Base-by-base conservation (phyloP, 768 basidiomycete genomes). In the Boletus speciosus region DNA sequence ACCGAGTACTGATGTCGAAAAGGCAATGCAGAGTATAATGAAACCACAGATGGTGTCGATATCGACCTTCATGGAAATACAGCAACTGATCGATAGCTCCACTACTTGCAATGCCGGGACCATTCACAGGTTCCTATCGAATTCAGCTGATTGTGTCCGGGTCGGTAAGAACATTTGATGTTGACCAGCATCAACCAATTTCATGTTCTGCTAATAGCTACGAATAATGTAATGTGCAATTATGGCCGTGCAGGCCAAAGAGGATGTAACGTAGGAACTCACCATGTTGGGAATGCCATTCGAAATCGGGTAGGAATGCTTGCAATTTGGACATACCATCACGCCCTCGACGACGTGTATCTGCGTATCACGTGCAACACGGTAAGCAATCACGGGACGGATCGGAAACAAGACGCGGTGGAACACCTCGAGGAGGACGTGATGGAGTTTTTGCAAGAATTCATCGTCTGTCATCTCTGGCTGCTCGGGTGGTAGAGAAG, bases 201-300 rank as follows among this genome's bases (percentile, higher is more conserved):
- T 98, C 95, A 60, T 98, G 90, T 66, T 97, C 95, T 2, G 91
- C 92, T 49, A 98, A 74, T 12, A 98, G 78, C 95, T 95, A 64
- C 12, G 40, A 32, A 52, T 29, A 38, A 51, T 19, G 19, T 19
- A 19, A 19, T 25, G 34, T 57, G 39, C n/a, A 27, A 46, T 55
- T 36, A 52, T 39, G 44, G 49, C 23, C 42, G 38, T 54, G 32
- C 21, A 45, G 3, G 41, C 27, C 11, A 40, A 16, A 21, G 23
- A 38, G 8, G 25, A 38, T 36, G 41, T 16, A 41, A 76, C 8
- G 32, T 3, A 5, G n/a, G 8, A n/a, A 46, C 62, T 59, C 58
- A 95, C 96, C 96, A 98, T 98, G 77, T 98, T 98, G 6, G 96
- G 94, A 58, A 99, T 98, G 12, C 95, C 95, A 66, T 87, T 95